Evolutionary conservation across 108 stramenopile genomes (phyloP).

Genomic region (Ochromonas danica): DNA sequence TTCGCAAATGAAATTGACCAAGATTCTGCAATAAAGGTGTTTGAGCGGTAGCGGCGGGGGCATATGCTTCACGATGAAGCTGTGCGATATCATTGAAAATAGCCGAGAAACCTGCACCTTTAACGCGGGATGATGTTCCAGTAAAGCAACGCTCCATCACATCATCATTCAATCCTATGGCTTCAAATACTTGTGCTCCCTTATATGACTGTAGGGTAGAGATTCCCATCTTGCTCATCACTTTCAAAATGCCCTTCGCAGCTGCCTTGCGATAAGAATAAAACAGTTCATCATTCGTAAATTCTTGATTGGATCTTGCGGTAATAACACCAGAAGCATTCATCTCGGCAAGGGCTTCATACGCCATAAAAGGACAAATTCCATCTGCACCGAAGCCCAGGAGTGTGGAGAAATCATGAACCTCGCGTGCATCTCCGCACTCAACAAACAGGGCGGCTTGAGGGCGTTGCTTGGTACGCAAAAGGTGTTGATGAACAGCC

Average conservation of each 20-base stretch:
- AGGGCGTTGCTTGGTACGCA: conserved; percentile 84
- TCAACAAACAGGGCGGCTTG: conserved; percentile 89
- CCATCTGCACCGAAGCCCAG: conserved; percentile 93
- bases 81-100: conserved; percentile 87
- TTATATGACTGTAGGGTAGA: conserved; percentile 92
- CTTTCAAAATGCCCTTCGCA: conserved; percentile 89
- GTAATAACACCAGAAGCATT: conserved; percentile 79
- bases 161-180: conserved; percentile 89
- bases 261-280: conserved; percentile 88
- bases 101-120: conserved; percentile 90
- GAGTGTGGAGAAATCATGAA: conserved; percentile 83
- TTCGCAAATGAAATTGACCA: conserved; percentile 91
- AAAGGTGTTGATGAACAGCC: conserved; percentile 61
- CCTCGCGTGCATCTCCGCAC: conserved; percentile 92
- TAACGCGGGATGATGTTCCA: conserved; percentile 90
- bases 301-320: conserved; percentile 74
- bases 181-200: conserved; percentile 95
- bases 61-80: conserved; percentile 76
- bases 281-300: conserved; percentile 78
- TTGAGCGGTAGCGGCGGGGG: conserved; percentile 42
- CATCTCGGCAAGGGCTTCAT: conserved; percentile 91
- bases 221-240: conserved; percentile 95
- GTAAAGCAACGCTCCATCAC: conserved; percentile 92
- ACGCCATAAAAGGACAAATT: conserved; percentile 94
- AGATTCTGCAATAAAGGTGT: conserved; percentile 79